Percentiles rank a stretch among this genome's conserved stretches.
phyloP scores from a whole-genome alignment of 2,329 filamentous ascomycete genomes.

The Chaetomiaceae sp. region DNA sequence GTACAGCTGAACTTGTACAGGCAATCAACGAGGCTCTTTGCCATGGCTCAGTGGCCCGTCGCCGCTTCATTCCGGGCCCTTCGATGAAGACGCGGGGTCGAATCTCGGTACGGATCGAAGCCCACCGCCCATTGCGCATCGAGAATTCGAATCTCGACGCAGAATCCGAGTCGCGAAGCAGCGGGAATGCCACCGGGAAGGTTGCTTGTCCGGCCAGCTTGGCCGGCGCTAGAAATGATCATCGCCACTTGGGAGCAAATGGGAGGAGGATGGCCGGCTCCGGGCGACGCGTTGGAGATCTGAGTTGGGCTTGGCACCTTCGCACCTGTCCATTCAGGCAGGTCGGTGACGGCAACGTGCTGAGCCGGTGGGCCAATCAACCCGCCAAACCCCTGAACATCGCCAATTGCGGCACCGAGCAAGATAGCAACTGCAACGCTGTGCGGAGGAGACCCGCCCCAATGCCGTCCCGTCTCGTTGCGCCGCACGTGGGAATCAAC shows the following conservation, averaged over 20 bases:
- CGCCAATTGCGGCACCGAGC: conserved; percentile 7
- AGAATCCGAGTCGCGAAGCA: no score
- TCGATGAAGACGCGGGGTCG: no score
- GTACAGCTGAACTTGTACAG: no score
- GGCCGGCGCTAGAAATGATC: not conserved
- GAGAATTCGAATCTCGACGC: no score
- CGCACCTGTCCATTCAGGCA: conserved; percentile 24
- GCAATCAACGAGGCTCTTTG: no score
- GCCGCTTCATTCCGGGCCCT: no score
- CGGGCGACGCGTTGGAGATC: not conserved
- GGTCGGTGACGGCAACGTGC: conserved; percentile 20
- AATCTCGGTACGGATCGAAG: no score
- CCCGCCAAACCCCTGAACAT: conserved; percentile 11
- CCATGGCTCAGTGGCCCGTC: no score
- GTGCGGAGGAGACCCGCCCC: not conserved
- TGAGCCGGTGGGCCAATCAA: conserved; percentile 16
- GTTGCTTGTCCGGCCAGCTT: not conserved
- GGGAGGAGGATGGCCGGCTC: conserved; percentile 3
- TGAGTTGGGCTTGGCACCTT: conserved; percentile 10
- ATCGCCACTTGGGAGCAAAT: conserved; percentile 2
- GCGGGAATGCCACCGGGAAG: no score
- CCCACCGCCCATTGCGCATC: no score
- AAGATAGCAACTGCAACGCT: conserved; percentile 13
- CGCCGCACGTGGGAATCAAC: not conserved
- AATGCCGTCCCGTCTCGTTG: not conserved